Base-by-base conservation (phyloP, 805 yeast species). In the Lachancea dasiensis region DNA sequence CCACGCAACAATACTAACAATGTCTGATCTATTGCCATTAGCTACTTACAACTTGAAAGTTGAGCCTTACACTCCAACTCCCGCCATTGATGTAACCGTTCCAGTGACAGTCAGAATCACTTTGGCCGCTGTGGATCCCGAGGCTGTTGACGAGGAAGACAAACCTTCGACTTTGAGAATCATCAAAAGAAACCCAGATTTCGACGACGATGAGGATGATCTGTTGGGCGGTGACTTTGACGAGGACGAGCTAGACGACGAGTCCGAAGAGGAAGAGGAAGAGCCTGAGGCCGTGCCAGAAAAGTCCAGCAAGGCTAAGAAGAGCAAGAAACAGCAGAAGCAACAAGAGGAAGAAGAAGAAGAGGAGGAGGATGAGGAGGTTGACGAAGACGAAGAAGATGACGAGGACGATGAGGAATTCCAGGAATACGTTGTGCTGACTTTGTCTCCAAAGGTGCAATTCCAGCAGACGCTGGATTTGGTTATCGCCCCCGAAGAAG, bases 61-160 rank as follows among this genome's bases (percentile, higher is more conserved):
- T 48, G 71, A 74, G 63, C 98, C 98, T 52, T 92, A 82, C 60
- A 70, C 76, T 51, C 95, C 96, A 50, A 79, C 79, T 29, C 87
- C 87, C 36, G 95, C 96, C 43, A 77, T 85, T 58, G 85, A 81
- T 47, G 81, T 78, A 43, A 94, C 83, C 43, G 79, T 79, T 62
- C 96, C 97, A 36, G 83, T 85, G 50, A 81, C 97, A 45, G 78
- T 90, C 51, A 84, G 95, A 66, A 63, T 90, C 55, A 89, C 97
- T 38, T 74, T 90, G 75, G 98, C 96, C 47, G 95, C 98, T 44
- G 72, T 92, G 55, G 96, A 90, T 67, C 95, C 96, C 46, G 84
- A 79, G 56, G 56, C 64, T 32, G 73, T 94, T 21, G 78, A 75
- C 51, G 95, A 86, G 54, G 87, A 80, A 47, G 78, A 72, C 49